These are phyloP conservation scores for Alternaria atra DNA, from an alignment of 2,329 filamentous ascomycete species.

Conservation along the genomic window DNA sequence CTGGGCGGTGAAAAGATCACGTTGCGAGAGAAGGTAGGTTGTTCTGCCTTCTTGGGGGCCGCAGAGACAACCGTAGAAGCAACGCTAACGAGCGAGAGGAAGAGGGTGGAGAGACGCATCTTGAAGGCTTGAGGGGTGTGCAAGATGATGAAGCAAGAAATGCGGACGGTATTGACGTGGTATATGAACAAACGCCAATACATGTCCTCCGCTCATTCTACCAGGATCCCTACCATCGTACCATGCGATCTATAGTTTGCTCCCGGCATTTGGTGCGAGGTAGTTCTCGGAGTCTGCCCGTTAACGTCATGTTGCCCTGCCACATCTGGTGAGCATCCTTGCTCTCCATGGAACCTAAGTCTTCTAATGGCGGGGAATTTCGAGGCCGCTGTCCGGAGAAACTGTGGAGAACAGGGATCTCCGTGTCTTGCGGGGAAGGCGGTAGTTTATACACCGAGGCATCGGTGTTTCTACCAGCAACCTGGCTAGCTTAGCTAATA, in stretches of 20 bases:
- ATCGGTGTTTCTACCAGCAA: constrained; percentile 2
- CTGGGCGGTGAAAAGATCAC: constrained; percentile 57
- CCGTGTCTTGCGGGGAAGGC: constrained; percentile 18
- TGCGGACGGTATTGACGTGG: background rate
- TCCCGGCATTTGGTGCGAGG: constrained; percentile 5
- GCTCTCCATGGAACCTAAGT: background rate
- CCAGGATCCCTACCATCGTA: background rate
- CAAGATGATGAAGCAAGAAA: constrained; percentile 10
- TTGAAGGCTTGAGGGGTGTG: constrained; percentile 23
- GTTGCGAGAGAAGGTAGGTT: constrained; percentile 43
- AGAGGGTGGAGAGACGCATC: constrained; percentile 43
- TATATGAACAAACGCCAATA: constrained; percentile 19
- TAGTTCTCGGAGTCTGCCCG: constrained; percentile 10
- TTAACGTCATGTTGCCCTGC: constrained; percentile 11
- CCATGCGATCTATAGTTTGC: constrained; percentile 1
- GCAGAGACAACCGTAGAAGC: constrained; percentile 28
- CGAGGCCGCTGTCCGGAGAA: constrained; percentile 17
- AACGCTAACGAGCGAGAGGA: constrained; percentile 32
- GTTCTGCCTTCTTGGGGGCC: constrained; percentile 30
- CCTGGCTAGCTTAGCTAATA: constrained; percentile 5
- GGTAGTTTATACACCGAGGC: constrained; percentile 17
- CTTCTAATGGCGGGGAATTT: constrained; percentile 21
- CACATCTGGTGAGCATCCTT: background rate
- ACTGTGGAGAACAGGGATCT: constrained; percentile 12
- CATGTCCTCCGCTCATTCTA: background rate